phyloP scores from a whole-genome alignment of 208 protist species.

The Leishmania martiniquensis region DNA sequence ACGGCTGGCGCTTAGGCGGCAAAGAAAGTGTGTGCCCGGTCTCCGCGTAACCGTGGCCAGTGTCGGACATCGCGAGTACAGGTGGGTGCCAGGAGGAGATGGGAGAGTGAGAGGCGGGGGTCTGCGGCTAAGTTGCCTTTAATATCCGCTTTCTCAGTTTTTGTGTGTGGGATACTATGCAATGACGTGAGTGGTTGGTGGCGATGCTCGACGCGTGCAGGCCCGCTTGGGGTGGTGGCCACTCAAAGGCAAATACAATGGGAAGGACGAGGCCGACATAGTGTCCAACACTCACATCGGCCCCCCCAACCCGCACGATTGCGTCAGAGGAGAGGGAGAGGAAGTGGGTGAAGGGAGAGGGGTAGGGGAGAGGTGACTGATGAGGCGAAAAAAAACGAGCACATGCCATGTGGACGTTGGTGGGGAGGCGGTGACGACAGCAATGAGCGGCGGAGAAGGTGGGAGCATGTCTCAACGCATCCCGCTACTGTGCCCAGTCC shows the following conservation, averaged over 20 bases:
- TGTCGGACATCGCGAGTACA: constrained; percentile 42
- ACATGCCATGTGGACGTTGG: neutral
- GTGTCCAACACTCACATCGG: neutral
- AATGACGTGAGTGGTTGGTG: neutral
- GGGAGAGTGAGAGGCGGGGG: neutral
- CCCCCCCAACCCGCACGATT: neutral
- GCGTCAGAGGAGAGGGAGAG: neutral
- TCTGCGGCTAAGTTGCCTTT: neutral
- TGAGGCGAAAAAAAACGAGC: neutral
- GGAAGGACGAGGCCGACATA: neutral
- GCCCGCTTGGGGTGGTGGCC: neutral
- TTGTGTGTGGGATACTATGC: neutral
- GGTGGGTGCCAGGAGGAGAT: neutral
- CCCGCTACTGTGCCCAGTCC: neutral
- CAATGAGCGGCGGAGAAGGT: too few relatives aligned
- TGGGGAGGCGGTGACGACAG: neutral
- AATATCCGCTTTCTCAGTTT: neutral
- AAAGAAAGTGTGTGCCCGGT: constrained; percentile 59
- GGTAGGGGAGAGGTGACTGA: neutral
- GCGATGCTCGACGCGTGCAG: neutral
- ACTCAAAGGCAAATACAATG: neutral
- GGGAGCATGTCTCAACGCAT: neutral
- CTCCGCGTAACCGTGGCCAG: constrained; percentile 43
- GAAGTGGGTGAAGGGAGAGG: neutral
- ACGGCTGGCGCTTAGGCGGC: constrained; percentile 56